Percentiles rank a stretch among this genome's conserved stretches.
Conservation (phyloP, 805 yeast species). For the Clavispora vitiphila region DNA sequence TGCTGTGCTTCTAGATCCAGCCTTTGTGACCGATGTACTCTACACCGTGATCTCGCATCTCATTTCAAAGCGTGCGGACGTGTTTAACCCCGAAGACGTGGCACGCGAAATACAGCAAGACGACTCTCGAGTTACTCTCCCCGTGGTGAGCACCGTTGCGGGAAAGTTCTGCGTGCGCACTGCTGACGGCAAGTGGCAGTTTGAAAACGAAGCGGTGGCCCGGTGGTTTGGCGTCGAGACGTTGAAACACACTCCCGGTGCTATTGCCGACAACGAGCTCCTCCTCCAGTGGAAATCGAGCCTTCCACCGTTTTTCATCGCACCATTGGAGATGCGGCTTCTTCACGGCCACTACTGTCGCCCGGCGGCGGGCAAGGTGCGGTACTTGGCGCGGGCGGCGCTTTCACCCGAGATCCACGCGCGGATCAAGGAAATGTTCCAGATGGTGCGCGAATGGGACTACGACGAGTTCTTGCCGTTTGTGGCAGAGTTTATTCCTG, state of each 20-base stretch:
- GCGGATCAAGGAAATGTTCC: conserved; percentile 30
- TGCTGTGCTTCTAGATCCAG: conserved; percentile 27
- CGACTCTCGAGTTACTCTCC: conserved; percentile 25
- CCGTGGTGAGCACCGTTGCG: conserved; percentile 47
- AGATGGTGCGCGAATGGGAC: conserved; percentile 30
- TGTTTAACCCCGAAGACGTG: conserved; percentile 14
- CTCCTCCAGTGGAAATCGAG: conserved; percentile 57
- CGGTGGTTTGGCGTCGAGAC: conserved; percentile 62
- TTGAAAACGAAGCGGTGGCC: conserved; percentile 44
- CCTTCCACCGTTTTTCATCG: conserved; percentile 59
- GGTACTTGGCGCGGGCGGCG: conserved; percentile 45
- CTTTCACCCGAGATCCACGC: conserved; percentile 37
- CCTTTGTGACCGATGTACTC: conserved; percentile 23
- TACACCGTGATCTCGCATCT: conserved; percentile 22
- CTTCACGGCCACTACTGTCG: conserved; percentile 53
- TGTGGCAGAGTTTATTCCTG: conserved; percentile 25
- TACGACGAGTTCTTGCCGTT: conserved; percentile 37
- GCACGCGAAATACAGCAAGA: conserved; percentile 19
- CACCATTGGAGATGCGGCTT: conserved; percentile 50
- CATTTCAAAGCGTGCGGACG: conserved; percentile 15
- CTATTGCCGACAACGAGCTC: conserved; percentile 43
- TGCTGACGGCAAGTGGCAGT: conserved; percentile 19
- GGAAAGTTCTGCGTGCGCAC: conserved; percentile 36
- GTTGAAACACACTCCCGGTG: conserved; percentile 21
- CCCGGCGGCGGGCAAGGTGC: conserved; percentile 43